phyloP scores from a whole-genome alignment of 2,329 filamentous ascomycete species.

The Pseudogymnoascus sp. region DNA sequence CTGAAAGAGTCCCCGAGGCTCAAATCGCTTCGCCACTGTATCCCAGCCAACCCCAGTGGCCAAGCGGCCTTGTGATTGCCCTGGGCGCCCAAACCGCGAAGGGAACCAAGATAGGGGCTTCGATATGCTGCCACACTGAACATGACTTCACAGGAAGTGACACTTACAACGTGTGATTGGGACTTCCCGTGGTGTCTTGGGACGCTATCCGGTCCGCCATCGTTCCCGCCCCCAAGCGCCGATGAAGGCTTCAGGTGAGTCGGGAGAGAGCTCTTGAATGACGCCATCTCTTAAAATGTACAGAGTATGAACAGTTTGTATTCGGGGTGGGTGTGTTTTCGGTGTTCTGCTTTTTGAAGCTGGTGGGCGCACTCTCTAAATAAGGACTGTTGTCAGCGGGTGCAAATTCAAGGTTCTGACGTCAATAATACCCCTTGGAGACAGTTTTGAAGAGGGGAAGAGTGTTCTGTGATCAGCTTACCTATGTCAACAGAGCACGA shows the following conservation, averaged over 20 bases:
- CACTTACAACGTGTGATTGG: conserved; percentile 75
- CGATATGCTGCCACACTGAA: not conserved
- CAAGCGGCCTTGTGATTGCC: not conserved
- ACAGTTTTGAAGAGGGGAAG: not conserved
- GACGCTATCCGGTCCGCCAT: conserved; percentile 35
- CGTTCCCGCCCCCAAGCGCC: conserved; percentile 31
- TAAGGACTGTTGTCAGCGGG: conserved; percentile 2
- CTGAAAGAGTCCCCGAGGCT: not conserved
- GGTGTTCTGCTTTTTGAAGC: conserved; percentile 1
- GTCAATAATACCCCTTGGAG: conserved; percentile 5
- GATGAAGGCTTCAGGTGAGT: conserved; percentile 67
- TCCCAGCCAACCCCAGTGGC: not conserved
- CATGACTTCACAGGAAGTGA: not conserved
- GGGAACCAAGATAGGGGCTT: not conserved
- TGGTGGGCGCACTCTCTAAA: conserved; percentile 5
- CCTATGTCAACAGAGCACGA: conserved; percentile 7
- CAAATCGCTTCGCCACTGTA: not conserved
- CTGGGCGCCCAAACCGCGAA: not conserved
- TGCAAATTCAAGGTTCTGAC: conserved; percentile 4
- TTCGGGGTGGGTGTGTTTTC: conserved; percentile 21
- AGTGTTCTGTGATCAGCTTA: not conserved
- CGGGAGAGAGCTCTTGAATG: conserved; percentile 68
- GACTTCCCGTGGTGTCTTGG: conserved; percentile 73
- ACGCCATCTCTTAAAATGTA: conserved; percentile 47
- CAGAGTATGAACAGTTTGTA: not conserved